Conservation (phyloP, 1,139 yeast genomes). For the Suhomyces bribrorum region DNA sequence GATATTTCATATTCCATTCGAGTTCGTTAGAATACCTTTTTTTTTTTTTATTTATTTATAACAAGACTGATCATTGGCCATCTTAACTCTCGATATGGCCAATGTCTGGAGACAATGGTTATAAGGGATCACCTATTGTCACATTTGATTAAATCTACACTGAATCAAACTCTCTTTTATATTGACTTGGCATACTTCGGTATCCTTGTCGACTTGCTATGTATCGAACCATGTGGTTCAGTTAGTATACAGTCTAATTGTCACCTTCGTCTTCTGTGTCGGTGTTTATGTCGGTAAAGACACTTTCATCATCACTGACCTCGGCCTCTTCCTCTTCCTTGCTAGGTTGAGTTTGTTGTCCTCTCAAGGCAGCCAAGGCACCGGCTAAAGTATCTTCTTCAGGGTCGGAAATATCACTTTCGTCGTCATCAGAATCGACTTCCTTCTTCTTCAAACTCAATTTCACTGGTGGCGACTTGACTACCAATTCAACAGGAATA, state of each 20-base stretch:
- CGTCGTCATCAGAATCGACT: constrained; percentile 37
- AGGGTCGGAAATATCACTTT: constrained; percentile 62
- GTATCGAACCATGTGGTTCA: not conserved
- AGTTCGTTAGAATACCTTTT: too few species aligned
- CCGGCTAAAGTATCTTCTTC: constrained; percentile 68
- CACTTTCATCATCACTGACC: constrained; percentile 39
- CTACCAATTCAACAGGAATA: constrained; percentile 63
- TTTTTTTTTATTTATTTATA: too few species aligned
- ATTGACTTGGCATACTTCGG: too few species aligned
- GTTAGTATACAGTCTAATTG: constrained; percentile 5
- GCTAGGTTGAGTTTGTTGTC: constrained; percentile 43
- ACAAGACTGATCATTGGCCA: too few species aligned
- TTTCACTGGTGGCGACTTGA: constrained; percentile 48
- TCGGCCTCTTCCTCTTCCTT: constrained; percentile 34
- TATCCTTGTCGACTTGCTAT: not conserved
- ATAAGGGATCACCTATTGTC: too few species aligned
- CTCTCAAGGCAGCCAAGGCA: constrained; percentile 62
- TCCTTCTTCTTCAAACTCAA: constrained; percentile 24
- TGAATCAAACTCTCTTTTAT: too few species aligned
- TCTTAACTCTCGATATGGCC: too few species aligned
- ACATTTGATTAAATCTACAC: too few species aligned
- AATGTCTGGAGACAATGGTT: too few species aligned
- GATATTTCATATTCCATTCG: too few species aligned
- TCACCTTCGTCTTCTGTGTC: constrained; percentile 58
- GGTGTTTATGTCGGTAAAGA: constrained; percentile 50